phyloP scores from a whole-genome alignment of 768 basidiomycete species.

The Pseudohyphozyma bogoriensis region DNA sequence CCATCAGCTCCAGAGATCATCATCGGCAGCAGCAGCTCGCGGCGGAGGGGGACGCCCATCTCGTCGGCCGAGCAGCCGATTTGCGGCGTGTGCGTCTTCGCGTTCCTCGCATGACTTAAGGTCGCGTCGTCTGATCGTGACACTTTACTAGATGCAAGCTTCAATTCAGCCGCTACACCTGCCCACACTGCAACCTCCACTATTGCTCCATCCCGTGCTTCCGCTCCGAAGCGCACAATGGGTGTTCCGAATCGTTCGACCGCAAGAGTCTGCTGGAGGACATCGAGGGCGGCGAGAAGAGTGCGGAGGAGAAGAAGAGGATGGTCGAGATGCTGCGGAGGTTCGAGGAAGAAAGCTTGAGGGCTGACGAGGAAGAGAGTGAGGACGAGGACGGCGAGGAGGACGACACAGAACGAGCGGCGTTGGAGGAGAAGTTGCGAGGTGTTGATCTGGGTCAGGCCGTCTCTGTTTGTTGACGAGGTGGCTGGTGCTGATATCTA shows the following conservation, averaged over 20 bases:
- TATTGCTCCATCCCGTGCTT: constrained; percentile 33
- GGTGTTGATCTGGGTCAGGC: constrained; percentile 25
- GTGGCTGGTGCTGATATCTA: neutral
- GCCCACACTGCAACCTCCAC: constrained; percentile 32
- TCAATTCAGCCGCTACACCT: constrained; percentile 28
- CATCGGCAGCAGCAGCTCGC: neutral
- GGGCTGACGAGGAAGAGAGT: constrained; percentile 1
- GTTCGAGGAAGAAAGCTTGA: constrained; percentile 26
- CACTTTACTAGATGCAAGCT: constrained; percentile 14
- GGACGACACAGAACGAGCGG: constrained; percentile 10
- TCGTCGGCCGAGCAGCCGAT: neutral
- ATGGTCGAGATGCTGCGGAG: constrained; percentile 28
- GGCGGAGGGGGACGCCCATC: neutral
- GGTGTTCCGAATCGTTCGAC: constrained; percentile 26
- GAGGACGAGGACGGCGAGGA: constrained; percentile 6
- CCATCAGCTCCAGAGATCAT: too few relatives aligned
- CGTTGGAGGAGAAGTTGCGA: constrained; percentile 11
- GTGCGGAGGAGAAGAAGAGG: constrained; percentile 9
- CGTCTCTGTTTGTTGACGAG: neutral
- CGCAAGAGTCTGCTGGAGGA: constrained; percentile 22
- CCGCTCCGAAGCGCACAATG: constrained; percentile 11
- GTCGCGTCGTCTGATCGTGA: too few relatives aligned
- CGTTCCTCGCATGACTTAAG: too few relatives aligned
- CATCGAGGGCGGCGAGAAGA: constrained; percentile 9
- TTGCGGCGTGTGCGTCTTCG: neutral